Base-by-base conservation (phyloP, 2,329 filamentous ascomycete species). In the Pleurostoma richardsiae region DNA sequence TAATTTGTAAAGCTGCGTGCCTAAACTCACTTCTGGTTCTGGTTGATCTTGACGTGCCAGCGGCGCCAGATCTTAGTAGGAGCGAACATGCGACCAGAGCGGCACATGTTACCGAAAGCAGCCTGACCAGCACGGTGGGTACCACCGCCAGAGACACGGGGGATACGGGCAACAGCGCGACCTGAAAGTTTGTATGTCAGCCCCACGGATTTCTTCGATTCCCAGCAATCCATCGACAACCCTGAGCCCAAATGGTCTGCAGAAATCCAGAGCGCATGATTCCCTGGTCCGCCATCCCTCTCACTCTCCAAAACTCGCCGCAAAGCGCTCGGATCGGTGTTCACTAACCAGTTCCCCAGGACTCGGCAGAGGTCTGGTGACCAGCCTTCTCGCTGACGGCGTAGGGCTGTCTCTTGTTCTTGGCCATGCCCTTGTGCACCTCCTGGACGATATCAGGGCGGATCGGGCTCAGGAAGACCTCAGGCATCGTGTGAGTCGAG, bases 21-120 rank as follows among this genome's bases (percentile, higher is more conserved):
- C 30, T 8, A 46, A 30, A 72, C 83, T 74, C 71, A 90, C 89
- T 94, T 96, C 85, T 99, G 94, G 75, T 88, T 88, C 76, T 95
- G 84, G 84, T 95, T 96, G 85, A 99, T 84, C 90, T 97, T 97
- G 82, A 96, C 83, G 83, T 99, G 94, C 95, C 94, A 99, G 83
- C 96, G 96, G 74, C 94, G 85, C 95, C 94, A 99, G 80, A 96
- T 88, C 87, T 99, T 99, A 78, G 94, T 99, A 61, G 94, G 94
- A 63, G 94, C 94, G 80, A 99, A 99, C 94, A 99, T 99, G 80
- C 94, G 94, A 82, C 95, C 94, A 71, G 92, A 96, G 74, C 94
- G 91, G 82, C 94, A 99, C 90, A 92, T 90, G 88, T 99, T 99
- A 90, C 94, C 94, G 77, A 97, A 99, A 64, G 94, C 94, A 75